phyloP scores from a whole-genome alignment of 441 rosid species.

The Hypseocharis bilobata region DNA sequence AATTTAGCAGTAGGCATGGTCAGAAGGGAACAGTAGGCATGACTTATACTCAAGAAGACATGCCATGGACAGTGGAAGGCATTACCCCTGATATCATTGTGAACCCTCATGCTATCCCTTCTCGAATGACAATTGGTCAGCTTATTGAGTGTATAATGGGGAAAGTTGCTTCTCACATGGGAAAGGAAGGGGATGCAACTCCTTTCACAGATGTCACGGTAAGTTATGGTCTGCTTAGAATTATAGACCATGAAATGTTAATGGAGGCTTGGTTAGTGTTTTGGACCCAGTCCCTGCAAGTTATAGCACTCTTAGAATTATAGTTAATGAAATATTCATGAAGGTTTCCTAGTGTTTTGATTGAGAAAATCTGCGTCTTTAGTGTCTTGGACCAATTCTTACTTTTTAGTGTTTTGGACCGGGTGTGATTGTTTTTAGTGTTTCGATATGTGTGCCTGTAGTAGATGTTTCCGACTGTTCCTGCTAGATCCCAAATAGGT shows the following conservation, averaged over 20 bases:
- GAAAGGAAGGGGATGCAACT: constrained; percentile 96
- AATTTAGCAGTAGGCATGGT: constrained; percentile 94
- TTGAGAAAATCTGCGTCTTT: no score
- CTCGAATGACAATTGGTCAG: constrained; percentile 98
- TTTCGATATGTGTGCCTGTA: background rate
- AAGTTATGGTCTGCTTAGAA: background rate
- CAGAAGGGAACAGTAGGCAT: constrained; percentile 99
- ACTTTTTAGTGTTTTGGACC: background rate
- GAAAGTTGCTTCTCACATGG: constrained; percentile 98
- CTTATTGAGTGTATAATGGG: constrained; percentile 98
- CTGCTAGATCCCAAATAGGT: no score
- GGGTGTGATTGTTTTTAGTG: background rate
- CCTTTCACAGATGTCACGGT: constrained; percentile 75
- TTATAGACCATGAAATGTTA: background rate
- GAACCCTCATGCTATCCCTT: constrained; percentile 98
- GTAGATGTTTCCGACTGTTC: background rate
- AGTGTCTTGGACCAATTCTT: no score
- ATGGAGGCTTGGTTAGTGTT: background rate
- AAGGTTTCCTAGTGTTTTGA: no score
- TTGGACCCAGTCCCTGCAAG: no score
- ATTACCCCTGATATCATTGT: constrained; percentile 84
- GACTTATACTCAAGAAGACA: constrained; percentile 97
- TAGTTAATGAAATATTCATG: no score
- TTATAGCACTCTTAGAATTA: no score
- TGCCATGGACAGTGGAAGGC: constrained; percentile 99